Evolutionary conservation across 1,284 basidiomycete species (phyloP), one percentile per base, ranked within the genome.

Genomic region (Leccinum proliferum): DNA sequence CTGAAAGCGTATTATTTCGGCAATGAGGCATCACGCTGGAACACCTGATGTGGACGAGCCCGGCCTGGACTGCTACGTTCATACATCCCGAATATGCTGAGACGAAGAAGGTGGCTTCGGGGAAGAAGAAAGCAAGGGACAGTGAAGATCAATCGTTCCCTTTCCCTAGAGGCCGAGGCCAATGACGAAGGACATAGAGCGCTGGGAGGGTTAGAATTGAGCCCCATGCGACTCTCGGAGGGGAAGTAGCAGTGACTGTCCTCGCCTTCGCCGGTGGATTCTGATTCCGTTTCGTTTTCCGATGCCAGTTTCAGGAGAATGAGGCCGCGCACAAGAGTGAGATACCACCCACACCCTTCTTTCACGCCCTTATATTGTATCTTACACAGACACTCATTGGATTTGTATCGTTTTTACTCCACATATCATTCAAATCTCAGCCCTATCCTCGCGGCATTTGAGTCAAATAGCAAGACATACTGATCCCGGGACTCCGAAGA

Each of bases 1-100:
- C 80, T 89, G 75, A 84, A 88, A 73, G 77, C 79, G 8, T 89
- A 88, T 70, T 94, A 88, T 75, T 95, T 97, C 68, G 87, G 87
- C 12, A 83, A 85, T 34, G 77, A 80, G 25, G 60, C 62, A 61
- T 78, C 73, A 43, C 61, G 64, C 60, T 81, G 76, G 85, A 85
- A 64, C 78, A 84, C 62, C 81, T 84, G 32, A 79, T 76, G 5
- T 88, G 84, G 84, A 79, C 82, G 25, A 62, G 63, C 43, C 10
- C 53, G 34, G 67, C 70, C 1, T 90, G 85, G 82, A 80, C 34
- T 34, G 34, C 83, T 52, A 78, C 79, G 15, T 87, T 90, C 67
- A 74, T 83, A 18, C 94, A 97, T 72, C 89, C 92, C 0, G 89
- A 94, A 68, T 86, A 35, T 11, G 11, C 35, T 35, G 35, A 35